Base-by-base conservation (phyloP, 2,329 filamentous ascomycete genomes). In the Microdochium nivale region DNA sequence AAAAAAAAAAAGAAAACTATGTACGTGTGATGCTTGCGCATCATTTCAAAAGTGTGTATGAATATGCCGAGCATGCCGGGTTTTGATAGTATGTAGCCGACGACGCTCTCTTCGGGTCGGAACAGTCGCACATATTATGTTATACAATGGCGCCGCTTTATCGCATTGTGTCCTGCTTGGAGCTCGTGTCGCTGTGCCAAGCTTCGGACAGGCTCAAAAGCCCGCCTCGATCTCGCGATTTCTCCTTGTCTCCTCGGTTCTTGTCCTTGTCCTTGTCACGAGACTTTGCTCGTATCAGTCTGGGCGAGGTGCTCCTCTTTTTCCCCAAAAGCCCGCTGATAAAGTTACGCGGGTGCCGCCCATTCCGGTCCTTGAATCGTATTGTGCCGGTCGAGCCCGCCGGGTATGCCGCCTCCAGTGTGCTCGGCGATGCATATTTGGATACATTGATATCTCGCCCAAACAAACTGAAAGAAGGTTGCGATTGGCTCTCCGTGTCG, bases 311-410 rank as follows among this genome's bases (percentile, higher is more conserved):
- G 51, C 46, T 51, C 13, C 49, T 65, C 58, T 62, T 66, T 40
- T 59, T 61, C 11, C 70, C 65, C 37, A 75, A 73, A 25, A 75
- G 67, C 0, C 70, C 67, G 47, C 66, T 70, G 16, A 75, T 59
- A 49, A 75, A 71, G 52, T 65, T 68, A 8, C 71, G 66, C 16
- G 70, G 66, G 25, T 72, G 67, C 52, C 67, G 71, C 21, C 55
- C 55, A 23, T 58, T 51, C 49, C 53, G 57, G 10, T 67, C 63
- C 52, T 67, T 74, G 24, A 63, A 62, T 30, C 67, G 66, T 40
- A 69, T 65, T 3, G 69, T 68, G 14, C 62, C 65, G 3, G 63
- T 58, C 13, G 62, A 57, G 24, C 60, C 59, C 21, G 62, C 60
- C 14, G 59, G 49, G 24, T 72, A 69, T 33, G 61, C 55, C 48